Evolutionary conservation across 164 flowering plant genomes (phyloP).

Genomic region (Santalum album): DNA sequence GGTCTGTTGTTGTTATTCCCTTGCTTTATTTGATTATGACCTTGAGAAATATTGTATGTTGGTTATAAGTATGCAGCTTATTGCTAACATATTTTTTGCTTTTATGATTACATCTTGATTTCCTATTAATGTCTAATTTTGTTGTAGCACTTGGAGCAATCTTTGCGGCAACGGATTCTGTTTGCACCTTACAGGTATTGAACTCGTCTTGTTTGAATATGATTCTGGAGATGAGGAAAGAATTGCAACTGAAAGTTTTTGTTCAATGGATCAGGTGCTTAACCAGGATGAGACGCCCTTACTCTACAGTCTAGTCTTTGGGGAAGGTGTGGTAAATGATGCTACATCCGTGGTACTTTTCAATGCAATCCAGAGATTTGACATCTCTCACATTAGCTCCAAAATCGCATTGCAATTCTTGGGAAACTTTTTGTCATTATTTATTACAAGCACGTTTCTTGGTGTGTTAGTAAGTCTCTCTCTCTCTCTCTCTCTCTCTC

Average conservation of each 20-base stretch:
- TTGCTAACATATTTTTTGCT: no score
- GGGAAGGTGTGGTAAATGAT: constrained; percentile 60
- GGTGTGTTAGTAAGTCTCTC: constrained; percentile 36
- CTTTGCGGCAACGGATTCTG: constrained; percentile 52
- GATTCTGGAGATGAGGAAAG: background rate
- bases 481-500: background rate
- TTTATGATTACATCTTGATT: no score
- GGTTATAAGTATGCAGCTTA: no score
- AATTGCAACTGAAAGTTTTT: background rate
- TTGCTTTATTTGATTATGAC: no score
- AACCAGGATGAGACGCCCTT: constrained; percentile 57
- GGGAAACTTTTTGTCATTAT: constrained; percentile 31
- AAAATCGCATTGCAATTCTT: constrained; percentile 15
- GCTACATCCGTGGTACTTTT: constrained; percentile 53
- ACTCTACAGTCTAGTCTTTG: constrained; percentile 49
- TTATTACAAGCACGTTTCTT: constrained; percentile 38
- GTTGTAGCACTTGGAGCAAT: constrained; percentile 47
- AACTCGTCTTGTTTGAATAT: constrained; percentile 1
- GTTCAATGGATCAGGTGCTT: constrained; percentile 30
- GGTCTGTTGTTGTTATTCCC: no score
- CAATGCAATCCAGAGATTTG: constrained; percentile 44
- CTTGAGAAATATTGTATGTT: no score
- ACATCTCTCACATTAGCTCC: constrained; percentile 25
- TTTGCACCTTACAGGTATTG: constrained; percentile 50
- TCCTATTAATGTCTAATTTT: no score